phyloP scores from a whole-genome alignment of 1,284 basidiomycete genomes.

The Inonotus hispidus region DNA sequence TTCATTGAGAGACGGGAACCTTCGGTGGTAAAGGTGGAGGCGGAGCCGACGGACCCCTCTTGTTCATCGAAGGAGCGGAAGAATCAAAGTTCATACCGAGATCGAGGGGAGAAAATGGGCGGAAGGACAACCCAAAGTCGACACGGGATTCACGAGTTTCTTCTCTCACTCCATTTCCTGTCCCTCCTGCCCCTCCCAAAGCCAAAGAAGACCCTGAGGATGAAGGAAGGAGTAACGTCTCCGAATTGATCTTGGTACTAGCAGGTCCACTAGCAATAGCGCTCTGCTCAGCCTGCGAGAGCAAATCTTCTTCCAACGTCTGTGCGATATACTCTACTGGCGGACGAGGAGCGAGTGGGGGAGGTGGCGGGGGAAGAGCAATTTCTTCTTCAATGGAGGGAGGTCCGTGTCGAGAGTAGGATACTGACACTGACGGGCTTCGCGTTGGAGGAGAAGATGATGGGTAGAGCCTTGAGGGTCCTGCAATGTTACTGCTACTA shows the following conservation, averaged over 20 bases:
- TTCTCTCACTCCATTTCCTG: too few relatives aligned
- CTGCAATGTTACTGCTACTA: slow-evolving; percentile 15
- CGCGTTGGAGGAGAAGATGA: not conserved
- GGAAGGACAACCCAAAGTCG: slow-evolving; percentile 24
- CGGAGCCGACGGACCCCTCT: slow-evolving; percentile 15
- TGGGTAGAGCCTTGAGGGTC: not conserved
- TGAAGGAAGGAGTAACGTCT: not conserved
- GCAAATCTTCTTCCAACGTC: slow-evolving; percentile 64
- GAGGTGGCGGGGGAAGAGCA: slow-evolving; percentile 28
- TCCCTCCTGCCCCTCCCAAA: not conserved
- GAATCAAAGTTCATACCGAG: slow-evolving; percentile 20
- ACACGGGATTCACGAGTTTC: slow-evolving; percentile 5
- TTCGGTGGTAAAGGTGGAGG: slow-evolving; percentile 25
- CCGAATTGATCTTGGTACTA: not conserved
- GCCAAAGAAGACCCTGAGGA: not conserved
- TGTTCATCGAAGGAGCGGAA: not conserved
- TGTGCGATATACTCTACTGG: slow-evolving; percentile 73
- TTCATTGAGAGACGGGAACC: slow-evolving; percentile 15
- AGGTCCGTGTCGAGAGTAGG: slow-evolving; percentile 9
- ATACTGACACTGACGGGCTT: not conserved
- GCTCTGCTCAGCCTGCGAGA: slow-evolving; percentile 30
- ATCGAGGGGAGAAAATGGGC: slow-evolving; percentile 25
- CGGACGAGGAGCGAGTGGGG: slow-evolving; percentile 66
- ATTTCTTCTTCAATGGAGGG: not conserved
- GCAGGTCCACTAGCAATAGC: not conserved